Evolutionary conservation across 1,284 basidiomycete species (phyloP), one percentile per base, ranked within the genome.

Genomic region (Exobasidium cylindrosporum): DNA sequence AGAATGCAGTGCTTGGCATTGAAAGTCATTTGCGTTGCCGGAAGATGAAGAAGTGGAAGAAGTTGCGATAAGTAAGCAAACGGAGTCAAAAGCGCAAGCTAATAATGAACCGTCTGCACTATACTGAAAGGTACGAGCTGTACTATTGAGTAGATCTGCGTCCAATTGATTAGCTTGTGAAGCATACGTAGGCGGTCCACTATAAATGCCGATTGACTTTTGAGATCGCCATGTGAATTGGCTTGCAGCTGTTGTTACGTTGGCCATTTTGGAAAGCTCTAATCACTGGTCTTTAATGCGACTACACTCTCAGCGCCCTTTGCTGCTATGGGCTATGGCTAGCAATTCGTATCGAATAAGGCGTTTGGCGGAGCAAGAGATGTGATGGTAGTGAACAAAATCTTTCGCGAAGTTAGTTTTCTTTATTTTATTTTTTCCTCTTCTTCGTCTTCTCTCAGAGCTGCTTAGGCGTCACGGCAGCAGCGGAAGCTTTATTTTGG

Each of bases 191-290:
- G 94, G 92, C 17, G 87, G 84, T 46, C 89, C 91, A 66, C 87
- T 86, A 76, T 92, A 87, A 75, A 97, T 86, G 67, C 91, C 91
- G 64, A 94, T 84, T 61, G 86, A 86, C 86, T 96, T 97, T 86
- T 95, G 92, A 55, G 94, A 90, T 80, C 94, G 91, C 26, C 40
- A 62, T 30, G 46, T 28, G 4, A 30, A 52, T 40, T 47, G 35
- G 7, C 58, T 40, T 40, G 47, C 21, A 11, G 32, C 29, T 11
- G 24, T 61, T n/a, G 56, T 46, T 10, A 7, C 35, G 35, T 17
- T 40, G 7, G 35, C 35, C 35, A 40, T 40, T 40, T n/a, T n/a
- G n/a, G n/a, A n/a, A n/a, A n/a, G n/a, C n/a, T n/a, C n/a, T n/a
- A n/a, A n/a, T n/a, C n/a, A n/a, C n/a, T n/a, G n/a, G n/a, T n/a